Percentiles rank a stretch among this genome's conserved stretches.
These are phyloP conservation scores for Coprinellus aureogranulatus DNA, from an alignment of 768 basidiomycete genomes.

Conservation along the genomic window DNA sequence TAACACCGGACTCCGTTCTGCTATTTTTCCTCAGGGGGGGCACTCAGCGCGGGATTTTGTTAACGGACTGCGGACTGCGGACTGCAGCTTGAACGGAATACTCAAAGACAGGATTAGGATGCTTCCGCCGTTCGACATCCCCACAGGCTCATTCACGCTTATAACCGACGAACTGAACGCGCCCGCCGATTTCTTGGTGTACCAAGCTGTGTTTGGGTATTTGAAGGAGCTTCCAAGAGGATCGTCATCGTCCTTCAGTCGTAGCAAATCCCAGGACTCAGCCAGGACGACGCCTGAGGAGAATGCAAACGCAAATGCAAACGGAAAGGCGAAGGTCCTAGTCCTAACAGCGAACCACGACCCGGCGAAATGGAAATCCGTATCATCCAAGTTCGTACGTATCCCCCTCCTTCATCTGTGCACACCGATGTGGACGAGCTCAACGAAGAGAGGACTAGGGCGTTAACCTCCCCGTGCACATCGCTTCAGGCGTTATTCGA, in stretches of 20 bases:
- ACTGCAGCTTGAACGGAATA: no score
- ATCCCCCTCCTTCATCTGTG: background rate
- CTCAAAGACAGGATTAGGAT: no score
- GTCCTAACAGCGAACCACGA: slow-evolving; percentile 60
- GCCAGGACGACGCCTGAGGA: no score
- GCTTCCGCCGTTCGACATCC: slow-evolving; percentile 54
- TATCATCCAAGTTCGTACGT: slow-evolving; percentile 64
- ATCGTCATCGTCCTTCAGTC: no score
- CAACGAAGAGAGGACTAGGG: no score
- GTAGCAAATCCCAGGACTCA: no score
- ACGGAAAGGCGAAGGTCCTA: slow-evolving; percentile 33
- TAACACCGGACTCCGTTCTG: no score
- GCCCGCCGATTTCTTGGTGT: slow-evolving; percentile 72
- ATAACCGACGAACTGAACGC: slow-evolving; percentile 71
- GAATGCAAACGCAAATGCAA: no score
- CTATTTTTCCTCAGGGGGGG: no score
- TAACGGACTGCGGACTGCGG: no score
- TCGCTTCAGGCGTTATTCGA: slow-evolving; percentile 36
- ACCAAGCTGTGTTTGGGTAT: slow-evolving; percentile 48
- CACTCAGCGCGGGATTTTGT: no score
- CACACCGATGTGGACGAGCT: no score
- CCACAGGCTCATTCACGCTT: slow-evolving; percentile 52
- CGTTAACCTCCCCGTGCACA: slow-evolving; percentile 3
- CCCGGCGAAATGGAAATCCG: slow-evolving; percentile 57
- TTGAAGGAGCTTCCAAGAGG: slow-evolving; percentile 44